Conservation (phyloP, 805 yeast species). For the Blastobotrys americana region DNA sequence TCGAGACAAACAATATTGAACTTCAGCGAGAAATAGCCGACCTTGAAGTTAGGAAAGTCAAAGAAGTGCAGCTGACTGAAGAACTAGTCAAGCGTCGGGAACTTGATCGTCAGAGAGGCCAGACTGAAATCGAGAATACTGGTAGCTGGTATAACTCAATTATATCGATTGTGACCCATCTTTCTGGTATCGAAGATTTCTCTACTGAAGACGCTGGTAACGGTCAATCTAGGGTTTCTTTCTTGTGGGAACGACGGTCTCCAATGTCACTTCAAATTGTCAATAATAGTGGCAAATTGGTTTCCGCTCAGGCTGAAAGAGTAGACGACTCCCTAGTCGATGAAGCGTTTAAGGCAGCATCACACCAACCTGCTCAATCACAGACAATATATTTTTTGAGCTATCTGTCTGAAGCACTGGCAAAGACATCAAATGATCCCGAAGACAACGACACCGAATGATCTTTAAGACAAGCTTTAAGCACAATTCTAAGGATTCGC, state of each 20-base stretch:
- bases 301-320: too few relatives aligned
- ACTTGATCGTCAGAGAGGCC: slow-evolving; percentile 14
- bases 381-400: too few relatives aligned
- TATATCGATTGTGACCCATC: slow-evolving; percentile 10
- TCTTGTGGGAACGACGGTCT: background rate
- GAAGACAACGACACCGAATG: too few relatives aligned
- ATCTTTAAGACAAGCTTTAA: too few relatives aligned
- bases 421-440: too few relatives aligned
- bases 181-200: slow-evolving; percentile 1
- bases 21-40: slow-evolving; percentile 13
- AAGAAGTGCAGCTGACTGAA: slow-evolving; percentile 10
- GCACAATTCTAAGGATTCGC: too few relatives aligned
- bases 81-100: slow-evolving; percentile 13
- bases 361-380: background rate
- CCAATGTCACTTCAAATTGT: too few relatives aligned
- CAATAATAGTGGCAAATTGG: too few relatives aligned
- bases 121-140: slow-evolving; percentile 13
- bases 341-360: background rate
- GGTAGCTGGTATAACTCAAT: slow-evolving; percentile 18
- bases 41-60: slow-evolving; percentile 8
- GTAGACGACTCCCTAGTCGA: too few relatives aligned
- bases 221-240: background rate
- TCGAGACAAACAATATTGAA: slow-evolving; percentile 10
- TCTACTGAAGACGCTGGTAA: background rate
- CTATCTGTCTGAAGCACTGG: too few relatives aligned